Evolutionary conservation across 257 asterid species (phyloP), one percentile per base, ranked within the genome.

Genomic region (Salvia rosmarinus): DNA sequence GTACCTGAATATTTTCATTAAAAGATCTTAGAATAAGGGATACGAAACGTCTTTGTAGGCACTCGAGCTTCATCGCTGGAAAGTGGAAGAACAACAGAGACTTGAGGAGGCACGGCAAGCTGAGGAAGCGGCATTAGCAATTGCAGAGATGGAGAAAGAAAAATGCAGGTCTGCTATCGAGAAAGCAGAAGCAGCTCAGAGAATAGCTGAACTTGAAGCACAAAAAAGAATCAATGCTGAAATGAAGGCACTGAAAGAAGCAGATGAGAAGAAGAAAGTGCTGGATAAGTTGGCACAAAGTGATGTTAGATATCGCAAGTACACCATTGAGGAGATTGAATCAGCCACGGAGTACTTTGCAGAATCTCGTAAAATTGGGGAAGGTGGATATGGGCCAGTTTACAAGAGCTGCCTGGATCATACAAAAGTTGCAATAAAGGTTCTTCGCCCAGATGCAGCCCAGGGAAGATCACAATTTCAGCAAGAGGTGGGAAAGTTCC

Each of bases 331-430:
- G 85, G 96, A 89, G 83, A 86, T 94, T n/a, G 96, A 94, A 85
- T 28, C 89, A 64, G 96, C 98, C 44, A 91, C 96, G 0, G 92
- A 88, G 13, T 60, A 73, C 75, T 94, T 94, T 71, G n/a, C 90
- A 2, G 78, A 63, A 28, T 58, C 85, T 42, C 89, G 87, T 8
- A 94, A 94, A 78, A 82, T 94, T 28, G 98, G 97, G 42, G 97
- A 93, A 86, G 98, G 97, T 50, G 98, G 97, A 34, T 90, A 93
- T 44, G 98, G 97, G 30, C 98, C 97, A 0, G 97, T 93, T 56
- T 93, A 85, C 79, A 85, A 82, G 82, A 81, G 89, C 81, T 37
- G 40, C 82, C 78, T 90, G 37, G 96, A 90, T 83, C 98, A 93
- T 64, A 93, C 98, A 8, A 85, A 79, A 47, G 98, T 90, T 42